Evolutionary conservation across 345 rosid species (phyloP), one percentile per base, ranked within the genome.

Genomic region (Lagerstroemia speciosa): DNA sequence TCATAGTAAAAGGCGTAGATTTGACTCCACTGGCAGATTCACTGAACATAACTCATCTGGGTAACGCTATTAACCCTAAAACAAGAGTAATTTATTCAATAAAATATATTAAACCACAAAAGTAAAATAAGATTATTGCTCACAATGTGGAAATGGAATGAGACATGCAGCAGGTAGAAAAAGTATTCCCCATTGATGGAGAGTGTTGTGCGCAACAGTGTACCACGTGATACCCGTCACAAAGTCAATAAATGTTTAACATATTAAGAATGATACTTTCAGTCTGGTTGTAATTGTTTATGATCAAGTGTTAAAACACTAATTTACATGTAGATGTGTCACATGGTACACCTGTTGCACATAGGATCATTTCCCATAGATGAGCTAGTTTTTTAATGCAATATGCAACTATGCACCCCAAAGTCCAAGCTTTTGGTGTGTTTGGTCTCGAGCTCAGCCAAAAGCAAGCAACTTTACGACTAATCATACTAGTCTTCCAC

Each of bases 401-500:
- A 22, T 11, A 53, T 57, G 63, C 32, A 60, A 55, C 17, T 24
- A 37, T 7, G 48, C 70, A 67, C 40, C 17, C 37, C 0, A 29
- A 50, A 67, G 58, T 33, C 24, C 40, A 50, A 31, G 46, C 62
- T n/a, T n/a, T n/a, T n/a, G n/a, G n/a, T n/a, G n/a, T n/a, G n/a
- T n/a, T n/a, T n/a, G n/a, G n/a, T n/a, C n/a, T n/a, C n/a, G n/a
- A n/a, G n/a, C n/a, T n/a, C n/a, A n/a, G n/a, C n/a, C n/a, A n/a
- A 40, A 67, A 33, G 63, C 63, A 19, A 4, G 9, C 15, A 58
- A 58, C 63, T 27, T 58, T 27, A 1, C 5, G 19, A 58, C 33
- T 58, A 58, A 58, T 58, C 63, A 27, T 27, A n/a, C n/a, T n/a
- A 30, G 17, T 30, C 31, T n/a, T 55, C 31, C 12, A n/a, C 2